A percentile compares a stretch with the other conserved stretches of the same genome.
Conservation (phyloP, 257 asterid genomes). For the Nicotiana benthamiana region DNA sequence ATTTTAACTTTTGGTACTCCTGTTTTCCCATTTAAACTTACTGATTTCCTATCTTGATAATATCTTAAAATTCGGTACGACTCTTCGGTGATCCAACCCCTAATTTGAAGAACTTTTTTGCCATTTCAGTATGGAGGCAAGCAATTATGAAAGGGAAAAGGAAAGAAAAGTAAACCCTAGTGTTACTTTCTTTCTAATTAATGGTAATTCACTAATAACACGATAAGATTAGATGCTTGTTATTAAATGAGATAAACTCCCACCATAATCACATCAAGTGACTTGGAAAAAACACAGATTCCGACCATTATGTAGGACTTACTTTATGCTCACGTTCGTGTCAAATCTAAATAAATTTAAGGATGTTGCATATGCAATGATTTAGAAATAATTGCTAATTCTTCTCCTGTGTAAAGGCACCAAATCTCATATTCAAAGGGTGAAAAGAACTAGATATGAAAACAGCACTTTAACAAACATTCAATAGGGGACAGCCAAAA, state of each 20-base stretch:
- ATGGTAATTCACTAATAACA: conserved; percentile 27
- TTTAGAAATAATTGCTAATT: neutral
- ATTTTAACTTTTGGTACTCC: conserved; percentile 49
- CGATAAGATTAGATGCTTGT: conserved; percentile 37
- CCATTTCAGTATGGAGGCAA: neutral
- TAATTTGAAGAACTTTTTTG: conserved; percentile 10
- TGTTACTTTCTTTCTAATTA: too few relatives aligned
- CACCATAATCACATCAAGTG: conserved; percentile 32
- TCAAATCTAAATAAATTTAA: neutral
- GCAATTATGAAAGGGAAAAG: neutral
- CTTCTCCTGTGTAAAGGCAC: neutral
- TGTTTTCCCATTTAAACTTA: neutral
- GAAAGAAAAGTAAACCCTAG: too few relatives aligned
- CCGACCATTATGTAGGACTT: neutral
- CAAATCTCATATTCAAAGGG: neutral
- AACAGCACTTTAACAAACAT: neutral
- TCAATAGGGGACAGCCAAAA: neutral
- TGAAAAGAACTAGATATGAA: neutral
- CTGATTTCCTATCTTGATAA: conserved; percentile 4
- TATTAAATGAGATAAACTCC: conserved; percentile 16
- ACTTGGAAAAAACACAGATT: conserved; percentile 28
- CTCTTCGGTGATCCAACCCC: too few relatives aligned
- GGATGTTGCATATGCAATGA: neutral
- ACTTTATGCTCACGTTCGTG: neutral
- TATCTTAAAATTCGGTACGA: conserved; percentile 9